phyloP scores from a whole-genome alignment of 1,139 yeast genomes.

The Blastobotrys niveus region DNA sequence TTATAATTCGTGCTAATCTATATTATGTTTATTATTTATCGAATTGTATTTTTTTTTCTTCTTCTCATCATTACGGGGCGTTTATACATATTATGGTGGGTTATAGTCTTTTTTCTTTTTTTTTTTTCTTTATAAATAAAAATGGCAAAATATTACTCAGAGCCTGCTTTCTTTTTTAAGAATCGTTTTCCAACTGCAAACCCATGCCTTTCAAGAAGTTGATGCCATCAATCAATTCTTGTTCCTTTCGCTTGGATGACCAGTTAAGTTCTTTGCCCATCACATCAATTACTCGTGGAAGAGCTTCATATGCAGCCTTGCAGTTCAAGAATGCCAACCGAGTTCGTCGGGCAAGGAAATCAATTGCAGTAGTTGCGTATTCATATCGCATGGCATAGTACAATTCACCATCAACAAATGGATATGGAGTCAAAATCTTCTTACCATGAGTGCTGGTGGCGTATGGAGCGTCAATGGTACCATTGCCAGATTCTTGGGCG shows the following conservation, averaged over 20 bases:
- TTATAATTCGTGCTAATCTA: too few species aligned
- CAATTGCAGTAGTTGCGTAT: constrained; percentile 81
- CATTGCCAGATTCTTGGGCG: constrained; percentile 24
- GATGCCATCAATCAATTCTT: constrained; percentile 41
- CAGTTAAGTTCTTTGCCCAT: constrained; percentile 78
- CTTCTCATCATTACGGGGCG: too few species aligned
- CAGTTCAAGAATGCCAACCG: constrained; percentile 91
- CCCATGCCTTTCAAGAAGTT: constrained; percentile 41
- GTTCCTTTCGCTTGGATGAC: constrained; percentile 55
- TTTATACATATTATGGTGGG: too few species aligned
- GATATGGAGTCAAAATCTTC: constrained; percentile 55
- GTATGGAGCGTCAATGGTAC: constrained; percentile 18
- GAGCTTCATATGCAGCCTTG: constrained; percentile 71
- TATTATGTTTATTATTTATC: too few species aligned
- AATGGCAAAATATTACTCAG: too few species aligned
- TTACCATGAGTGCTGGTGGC: constrained; percentile 32
- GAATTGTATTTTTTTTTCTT: too few species aligned
- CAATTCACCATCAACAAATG: constrained; percentile 89
- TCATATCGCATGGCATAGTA: constrained; percentile 77
- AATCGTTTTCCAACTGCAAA: constrained; percentile 18
- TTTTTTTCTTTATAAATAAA: too few species aligned
- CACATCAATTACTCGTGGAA: constrained; percentile 79
- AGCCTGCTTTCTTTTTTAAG: background rate
- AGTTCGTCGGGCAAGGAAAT: constrained; percentile 89
- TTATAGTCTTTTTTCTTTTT: too few species aligned